Evolutionary conservation across 805 yeast species (phyloP), one percentile per base, ranked within the genome.

Genomic region (Ogataea naganishii): DNA sequence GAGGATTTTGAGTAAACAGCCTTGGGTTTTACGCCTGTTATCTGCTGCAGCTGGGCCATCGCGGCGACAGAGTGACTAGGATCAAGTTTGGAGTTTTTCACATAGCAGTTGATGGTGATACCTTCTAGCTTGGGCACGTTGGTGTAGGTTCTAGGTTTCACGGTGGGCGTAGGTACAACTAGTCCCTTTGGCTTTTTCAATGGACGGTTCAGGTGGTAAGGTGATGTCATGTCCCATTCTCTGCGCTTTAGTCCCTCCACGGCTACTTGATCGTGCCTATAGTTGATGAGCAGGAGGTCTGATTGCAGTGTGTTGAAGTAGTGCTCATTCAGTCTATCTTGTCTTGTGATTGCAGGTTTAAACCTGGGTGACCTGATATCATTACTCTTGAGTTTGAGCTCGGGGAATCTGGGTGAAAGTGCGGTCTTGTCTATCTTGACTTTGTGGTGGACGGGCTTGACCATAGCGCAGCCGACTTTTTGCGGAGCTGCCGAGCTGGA

Each of bases 371-470:
- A 77, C 49, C 81, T 71, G 37, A 86, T 73, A 54, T 86, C 95
- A 46, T 74, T 72, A 41, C 78, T 75, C 18, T 78, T 72, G 29
- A 67, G 58, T 38, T 80, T 70, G 34, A 83, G 57, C 23, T 74
- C 81, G 30, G 80, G 74, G 54, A 77, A 81, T 36, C 78, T 65
- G 34, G 89, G 86, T 21, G 88, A 79, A 29, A 89, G 68, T 32
- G 72, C 71, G 22, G 75, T 60, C 54, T 92, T 92, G 46, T 72
- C 69, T 48, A 84, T 75, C 41, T 72, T 74, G 25, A 89, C 82
- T 36, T 73, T 68, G 57, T 92, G 98, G 55, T 92, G 98, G 11
- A 89, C 94, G 2, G 98, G 97, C 29, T 80, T 72, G 21, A 84
- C 88, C 30, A 83, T 69, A 23, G 94, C 80, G 53, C 69, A 72